Base-by-base conservation (phyloP, 2,329 filamentous ascomycete genomes). In the Xylariales sp. region DNA sequence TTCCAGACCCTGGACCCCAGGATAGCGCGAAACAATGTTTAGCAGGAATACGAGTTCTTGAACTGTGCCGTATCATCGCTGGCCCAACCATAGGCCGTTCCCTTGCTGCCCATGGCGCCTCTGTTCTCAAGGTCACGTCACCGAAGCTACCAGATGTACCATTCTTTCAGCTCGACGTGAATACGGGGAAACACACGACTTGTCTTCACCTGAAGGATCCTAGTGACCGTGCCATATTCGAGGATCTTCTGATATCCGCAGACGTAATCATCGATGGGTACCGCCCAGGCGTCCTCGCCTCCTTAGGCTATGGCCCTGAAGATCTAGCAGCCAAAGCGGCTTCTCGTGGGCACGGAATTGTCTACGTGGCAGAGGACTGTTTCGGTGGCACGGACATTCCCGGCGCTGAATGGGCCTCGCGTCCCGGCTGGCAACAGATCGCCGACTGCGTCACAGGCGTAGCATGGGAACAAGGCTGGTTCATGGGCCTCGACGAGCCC, bases 11-110 rank as follows among this genome's bases (percentile, higher is more conserved):
- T 48, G 19, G 59, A 56, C 33, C 58, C 57, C 39, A 59, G 42
- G 54, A 60, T 37, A 46, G 38, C 33, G 53, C 63, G 32, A 59
- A 39, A 31, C 60, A 61, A 9, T 61, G 66, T 51, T 51, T 79
- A 66, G 45, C 70, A 54, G 84, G 84, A 0, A 71, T 88, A 57
- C 84, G 82, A 49, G 84, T 89, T 5, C 71, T 89, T 4, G 86
- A 90, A 55, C 65, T 89, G 21, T 86, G 83, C 55, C 79, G 84
- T 29, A 81, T 88, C 53, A 87, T 89, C 48, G 85, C 85, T 3
- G 84, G 84, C 0, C 84, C 84, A n/a, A 78, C 81, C 4, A 80
- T 88, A 49, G 79, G 79, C 3, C 76, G 83, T 21, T 80, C 80
- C 2, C 71, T 89, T 0, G 83, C 81, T n/a, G 84, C 86, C 47